Conservation (phyloP, 2,329 filamentous ascomycete genomes). For the Aspergillus uvarum region DNA sequence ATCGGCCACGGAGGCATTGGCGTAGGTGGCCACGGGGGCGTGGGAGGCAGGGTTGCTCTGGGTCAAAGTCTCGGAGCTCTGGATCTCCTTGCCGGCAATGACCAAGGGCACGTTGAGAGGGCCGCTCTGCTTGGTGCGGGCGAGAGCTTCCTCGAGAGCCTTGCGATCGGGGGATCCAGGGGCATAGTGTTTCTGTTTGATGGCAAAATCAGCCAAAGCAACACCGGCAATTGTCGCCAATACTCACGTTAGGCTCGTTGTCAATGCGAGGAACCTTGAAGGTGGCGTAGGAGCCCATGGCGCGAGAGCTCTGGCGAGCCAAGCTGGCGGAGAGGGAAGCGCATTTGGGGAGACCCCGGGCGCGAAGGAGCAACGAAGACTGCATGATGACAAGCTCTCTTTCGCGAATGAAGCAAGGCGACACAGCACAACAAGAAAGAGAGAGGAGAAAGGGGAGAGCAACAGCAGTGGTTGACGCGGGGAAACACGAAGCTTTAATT, state of each 20-base stretch:
- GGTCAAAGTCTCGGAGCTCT: constrained; percentile 40
- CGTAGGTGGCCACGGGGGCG: constrained; percentile 76
- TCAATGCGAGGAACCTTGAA: constrained; percentile 85
- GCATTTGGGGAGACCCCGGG: constrained; percentile 24
- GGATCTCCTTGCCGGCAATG: constrained; percentile 71
- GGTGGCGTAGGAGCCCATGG: constrained; percentile 64
- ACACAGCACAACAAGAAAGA: neutral
- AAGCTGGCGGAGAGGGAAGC: constrained; percentile 21
- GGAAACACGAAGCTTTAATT: neutral
- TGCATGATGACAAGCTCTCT: constrained; percentile 26
- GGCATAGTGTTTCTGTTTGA: constrained; percentile 76
- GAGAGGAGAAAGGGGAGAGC: neutral
- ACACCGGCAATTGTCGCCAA: neutral
- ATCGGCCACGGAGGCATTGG: constrained; percentile 73
- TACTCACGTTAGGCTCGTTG: constrained; percentile 93
- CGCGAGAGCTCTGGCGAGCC: constrained; percentile 23
- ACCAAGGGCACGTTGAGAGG: constrained; percentile 79
- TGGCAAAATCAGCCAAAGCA: neutral
- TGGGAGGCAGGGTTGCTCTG: constrained; percentile 86
- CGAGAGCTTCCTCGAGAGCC: constrained; percentile 71
- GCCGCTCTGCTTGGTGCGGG: constrained; percentile 65
- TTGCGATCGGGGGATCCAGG: constrained; percentile 79
- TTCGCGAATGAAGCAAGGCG: neutral
- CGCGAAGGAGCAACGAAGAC: constrained; percentile 29
- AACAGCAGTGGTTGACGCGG: neutral